Evolutionary conservation across 2,329 filamentous ascomycete species (phyloP).

Genomic region (Cadophora luteo-olivacea): DNA sequence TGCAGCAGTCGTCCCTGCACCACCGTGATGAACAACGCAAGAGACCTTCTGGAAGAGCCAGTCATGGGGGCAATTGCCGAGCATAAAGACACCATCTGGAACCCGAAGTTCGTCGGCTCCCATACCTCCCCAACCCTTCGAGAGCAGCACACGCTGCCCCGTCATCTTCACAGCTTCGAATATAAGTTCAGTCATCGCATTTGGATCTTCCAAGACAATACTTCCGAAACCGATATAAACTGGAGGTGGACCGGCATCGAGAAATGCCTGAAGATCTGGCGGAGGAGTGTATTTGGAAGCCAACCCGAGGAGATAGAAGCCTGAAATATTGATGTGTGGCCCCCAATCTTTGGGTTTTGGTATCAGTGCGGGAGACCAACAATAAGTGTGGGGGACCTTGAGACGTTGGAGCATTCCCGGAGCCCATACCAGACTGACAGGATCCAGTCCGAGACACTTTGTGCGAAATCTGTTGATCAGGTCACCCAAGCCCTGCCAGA

Average conservation of each 20-base stretch:
- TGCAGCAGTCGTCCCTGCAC: constrained; percentile 87
- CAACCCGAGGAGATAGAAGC: constrained; percentile 77
- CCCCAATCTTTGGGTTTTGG: constrained; percentile 81
- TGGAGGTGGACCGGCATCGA: constrained; percentile 72
- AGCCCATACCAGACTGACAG: constrained; percentile 81
- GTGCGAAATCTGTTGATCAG: constrained; percentile 88
- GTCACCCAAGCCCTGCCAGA: constrained; percentile 82
- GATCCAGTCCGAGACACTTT: constrained; percentile 75
- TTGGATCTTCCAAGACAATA: constrained; percentile 80
- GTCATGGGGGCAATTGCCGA: constrained; percentile 86
- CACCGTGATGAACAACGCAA: constrained; percentile 85
- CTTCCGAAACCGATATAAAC: constrained; percentile 86
- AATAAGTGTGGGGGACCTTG: constrained; percentile 85
- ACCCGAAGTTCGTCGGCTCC: constrained; percentile 73
- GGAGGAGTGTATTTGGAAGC: constrained; percentile 71
- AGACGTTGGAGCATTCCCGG: constrained; percentile 80
- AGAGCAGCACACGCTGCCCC: constrained; percentile 79
- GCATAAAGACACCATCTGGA: constrained; percentile 81
- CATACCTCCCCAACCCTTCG: constrained; percentile 89
- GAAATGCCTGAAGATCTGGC: constrained; percentile 68
- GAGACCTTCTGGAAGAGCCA: constrained; percentile 86
- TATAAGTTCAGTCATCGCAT: constrained; percentile 72
- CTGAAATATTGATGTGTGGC: constrained; percentile 72
- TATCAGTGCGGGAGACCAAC: constrained; percentile 83
- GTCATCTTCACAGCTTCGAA: constrained; percentile 72